Base-by-base conservation (phyloP, 2,329 filamentous ascomycete species). In the Talaromyces rugulosus region DNA sequence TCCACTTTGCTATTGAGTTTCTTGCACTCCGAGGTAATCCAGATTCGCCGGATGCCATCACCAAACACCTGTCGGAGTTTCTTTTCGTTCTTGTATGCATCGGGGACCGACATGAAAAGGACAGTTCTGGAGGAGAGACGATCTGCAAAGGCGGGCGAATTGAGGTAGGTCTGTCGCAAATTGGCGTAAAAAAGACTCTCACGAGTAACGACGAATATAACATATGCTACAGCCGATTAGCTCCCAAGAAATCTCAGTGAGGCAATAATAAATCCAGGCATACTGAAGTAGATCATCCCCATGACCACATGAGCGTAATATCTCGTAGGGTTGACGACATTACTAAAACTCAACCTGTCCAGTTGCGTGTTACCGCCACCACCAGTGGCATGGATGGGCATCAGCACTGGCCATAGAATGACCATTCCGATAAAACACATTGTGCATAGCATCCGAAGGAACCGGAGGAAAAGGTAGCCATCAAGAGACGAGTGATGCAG, bases 131-230 rank as follows among this genome's bases (percentile, higher is more conserved):
- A 93, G 1, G 94, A 97, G 36, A 97, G 87, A 56, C 93, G 89
- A 68, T 89, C 88, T 54, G 91, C 84, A 74, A 95, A 95, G 47
- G 90, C 83, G 12, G 92, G 91, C 3, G 92, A 93, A 57, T 96
- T 85, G 56, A 96, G 86, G 77, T 94, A 96, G 0, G 93, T 93
- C 77, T 97, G 93, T 62, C 93, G 89, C 28, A 97, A 78, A 69
- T 95, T 96, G 76, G 96, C 88, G 76, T 92, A 96, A 81, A 89
- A 96, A 68, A 98, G 89, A 70, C 88, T 89, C 75, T 98, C 94
- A 57, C 94, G 87, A 54, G 91, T 88, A 63, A 98, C 86, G 67
- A 91, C 88, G 74, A 92, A 94, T 71, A 97, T 87, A 62, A 98
- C 83, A 72, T 96, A 96, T 44, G 87, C 78, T 80, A 30, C 7